A percentile compares a stretch with the other conserved stretches of the same genome.
phyloP scores from a whole-genome alignment of 805 yeast species.

The Wickerhamiella kazuoi region DNA sequence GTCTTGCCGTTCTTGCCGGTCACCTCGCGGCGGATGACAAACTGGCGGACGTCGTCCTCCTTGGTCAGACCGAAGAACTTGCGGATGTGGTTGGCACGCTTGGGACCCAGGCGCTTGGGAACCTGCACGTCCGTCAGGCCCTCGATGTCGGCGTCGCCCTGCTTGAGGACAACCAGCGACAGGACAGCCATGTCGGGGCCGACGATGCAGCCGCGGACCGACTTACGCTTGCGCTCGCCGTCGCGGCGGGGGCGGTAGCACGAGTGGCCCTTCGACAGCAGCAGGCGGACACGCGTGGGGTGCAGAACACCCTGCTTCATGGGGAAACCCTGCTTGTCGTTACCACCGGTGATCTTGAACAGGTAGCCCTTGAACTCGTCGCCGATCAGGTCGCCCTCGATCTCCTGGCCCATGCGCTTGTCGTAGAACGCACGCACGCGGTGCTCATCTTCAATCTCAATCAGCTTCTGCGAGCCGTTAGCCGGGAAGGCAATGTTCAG shows the following conservation, averaged over 20 bases:
- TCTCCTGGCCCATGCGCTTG: constrained; percentile 99
- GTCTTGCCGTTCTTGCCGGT: constrained; percentile 88
- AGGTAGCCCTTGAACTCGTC: constrained; percentile 99
- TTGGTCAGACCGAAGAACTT: constrained; percentile 96
- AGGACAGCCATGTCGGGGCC: constrained; percentile 93
- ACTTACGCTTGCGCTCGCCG: constrained; percentile 99
- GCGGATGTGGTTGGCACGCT: constrained; percentile 99
- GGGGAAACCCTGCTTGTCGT: constrained; percentile 99
- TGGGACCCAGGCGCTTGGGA: constrained; percentile 99
- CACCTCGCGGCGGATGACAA: constrained; percentile 95
- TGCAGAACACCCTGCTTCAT: constrained; percentile 99
- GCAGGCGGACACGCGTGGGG: constrained; percentile 97
- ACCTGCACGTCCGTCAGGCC: constrained; percentile 89
- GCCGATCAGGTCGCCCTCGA: constrained; percentile 94
- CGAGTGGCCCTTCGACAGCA: constrained; percentile 84
- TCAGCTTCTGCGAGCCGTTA: constrained; percentile 97
- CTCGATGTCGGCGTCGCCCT: constrained; percentile 89
- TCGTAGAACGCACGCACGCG: constrained; percentile 96
- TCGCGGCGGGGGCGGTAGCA: constrained; percentile 99
- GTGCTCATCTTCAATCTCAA: constrained; percentile 98
- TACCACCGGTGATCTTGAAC: constrained; percentile 98
- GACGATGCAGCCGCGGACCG: constrained; percentile 98
- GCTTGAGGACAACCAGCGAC: constrained; percentile 85
- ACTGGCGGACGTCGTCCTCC: constrained; percentile 81
- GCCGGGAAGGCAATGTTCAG: constrained; percentile 99